phyloP scores from a whole-genome alignment of 768 basidiomycete species.

The Hirschioporus abietinus region DNA sequence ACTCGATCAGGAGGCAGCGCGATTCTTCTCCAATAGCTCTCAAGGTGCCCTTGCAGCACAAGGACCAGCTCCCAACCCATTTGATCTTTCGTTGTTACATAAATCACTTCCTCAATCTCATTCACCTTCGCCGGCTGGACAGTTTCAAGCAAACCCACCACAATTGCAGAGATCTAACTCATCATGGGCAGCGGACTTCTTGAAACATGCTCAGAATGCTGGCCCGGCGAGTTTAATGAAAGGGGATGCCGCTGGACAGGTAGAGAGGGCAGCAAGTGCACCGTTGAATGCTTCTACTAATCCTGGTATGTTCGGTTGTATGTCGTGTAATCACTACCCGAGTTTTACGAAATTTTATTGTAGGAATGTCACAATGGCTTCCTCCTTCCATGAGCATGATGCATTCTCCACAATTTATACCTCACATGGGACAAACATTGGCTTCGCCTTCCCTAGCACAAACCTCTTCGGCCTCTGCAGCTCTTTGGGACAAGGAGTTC shows the following conservation, averaged over 20 bases:
- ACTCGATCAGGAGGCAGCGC: conserved; percentile 60
- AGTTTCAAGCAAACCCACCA: conserved; percentile 17
- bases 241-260: background rate
- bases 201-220: conserved; percentile 25
- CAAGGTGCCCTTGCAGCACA: conserved; percentile 28
- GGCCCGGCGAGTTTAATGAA: background rate
- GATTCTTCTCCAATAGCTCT: conserved; percentile 49
- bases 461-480: conserved; percentile 5
- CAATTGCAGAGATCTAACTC: conserved; percentile 24
- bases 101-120: conserved; percentile 33
- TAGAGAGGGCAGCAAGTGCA: background rate
- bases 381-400: background rate
- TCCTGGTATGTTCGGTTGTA: background rate
- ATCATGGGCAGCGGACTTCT: conserved; percentile 64
- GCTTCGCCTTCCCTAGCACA: background rate
- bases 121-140: conserved; percentile 15
- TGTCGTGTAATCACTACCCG: background rate
- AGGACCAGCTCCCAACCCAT: conserved; percentile 35
- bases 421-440: background rate
- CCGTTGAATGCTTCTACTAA: background rate
- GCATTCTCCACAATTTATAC: background rate
- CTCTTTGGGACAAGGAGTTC: conserved; percentile 61
- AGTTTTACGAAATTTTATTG: background rate
- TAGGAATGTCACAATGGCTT: background rate
- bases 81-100: conserved; percentile 56